phyloP scores from a whole-genome alignment of 441 rosid species.

The Omphalea diandra region DNA sequence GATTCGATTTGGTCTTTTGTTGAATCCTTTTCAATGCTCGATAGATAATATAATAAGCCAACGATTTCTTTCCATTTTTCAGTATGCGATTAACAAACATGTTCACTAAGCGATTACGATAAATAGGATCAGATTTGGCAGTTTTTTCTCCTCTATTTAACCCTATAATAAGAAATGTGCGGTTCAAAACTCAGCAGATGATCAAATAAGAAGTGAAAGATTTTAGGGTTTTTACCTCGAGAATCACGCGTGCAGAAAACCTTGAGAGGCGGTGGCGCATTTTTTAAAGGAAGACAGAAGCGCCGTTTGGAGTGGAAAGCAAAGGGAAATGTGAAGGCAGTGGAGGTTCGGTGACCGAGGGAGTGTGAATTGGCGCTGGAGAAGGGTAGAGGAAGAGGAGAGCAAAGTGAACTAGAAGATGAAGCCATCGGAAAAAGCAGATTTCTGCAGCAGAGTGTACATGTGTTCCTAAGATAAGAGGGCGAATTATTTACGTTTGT shows the following conservation, averaged over 20 bases:
- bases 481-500: too few relatives aligned
- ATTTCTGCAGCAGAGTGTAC: neutral
- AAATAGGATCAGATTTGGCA: slow-evolving; percentile 23
- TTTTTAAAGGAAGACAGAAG: slow-evolving; percentile 4
- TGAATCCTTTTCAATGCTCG: slow-evolving; percentile 27
- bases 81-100: slow-evolving; percentile 25
- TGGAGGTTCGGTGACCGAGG: slow-evolving; percentile 10
- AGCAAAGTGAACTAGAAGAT: slow-evolving; percentile 20
- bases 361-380: slow-evolving; percentile 13
- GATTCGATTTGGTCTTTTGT: slow-evolving; percentile 18
- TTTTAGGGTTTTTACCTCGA: slow-evolving; percentile 37
- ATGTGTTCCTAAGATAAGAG: too few relatives aligned
- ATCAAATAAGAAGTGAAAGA: neutral
- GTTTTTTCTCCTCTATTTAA: neutral
- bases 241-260: slow-evolving; percentile 36
- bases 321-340: slow-evolving; percentile 24
- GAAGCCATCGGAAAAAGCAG: neutral
- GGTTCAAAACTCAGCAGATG: neutral
- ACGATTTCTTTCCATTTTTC: slow-evolving; percentile 30
- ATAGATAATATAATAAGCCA: slow-evolving; percentile 26
- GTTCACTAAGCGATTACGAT: slow-evolving; percentile 27
- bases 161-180: neutral
- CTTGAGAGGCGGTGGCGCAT: slow-evolving; percentile 33
- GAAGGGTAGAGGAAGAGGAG: slow-evolving; percentile 23
- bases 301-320: slow-evolving; percentile 23